Base-by-base conservation (phyloP, 345 rosid species). In the Arabidopsis arenosa region DNA sequence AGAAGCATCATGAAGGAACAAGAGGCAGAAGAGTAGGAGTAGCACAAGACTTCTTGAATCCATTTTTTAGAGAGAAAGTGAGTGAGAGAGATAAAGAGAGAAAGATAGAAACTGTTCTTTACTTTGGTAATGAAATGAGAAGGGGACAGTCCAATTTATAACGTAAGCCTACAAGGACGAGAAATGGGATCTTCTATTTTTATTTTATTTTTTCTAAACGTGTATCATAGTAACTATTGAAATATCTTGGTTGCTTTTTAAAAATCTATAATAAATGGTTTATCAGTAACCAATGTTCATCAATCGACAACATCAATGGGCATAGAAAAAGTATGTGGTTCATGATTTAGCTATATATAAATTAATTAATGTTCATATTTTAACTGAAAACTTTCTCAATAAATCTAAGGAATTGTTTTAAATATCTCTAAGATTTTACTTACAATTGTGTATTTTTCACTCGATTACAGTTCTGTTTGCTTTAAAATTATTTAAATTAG, bases 1-100 rank as follows among this genome's bases (percentile, higher is more conserved):
- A 75, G 84, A 80, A 75, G 82, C 57, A 52, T 55, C 75, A 37
- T 84, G 78, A 59, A 79, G 12, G 72, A 75, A 48, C 9, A 84
- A 55, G 72, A 71, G 71, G 78, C 84, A 71, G 55, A 87, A 48
- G 61, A 81, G 12, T 1, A 83, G 53, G 26, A 82, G 33, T 57
- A 74, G 21, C 21, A 70, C 45, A 2, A 76, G 18, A 66, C 30
- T 77, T 47, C 43, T 78, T 7, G 74, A 66, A 40, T 59, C 44
- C 81, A 78, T 72, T 5, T 28, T 59, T 9, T 21, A 8, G 36
- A 37, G 40, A 55, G 65, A 39, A 49, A 47, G 10, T 7, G 10
- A 48, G 2, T 2, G 37, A 59, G 8, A 73, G 12, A 63, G 15
- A 12, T 15, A 47, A 12, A 40, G 53, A 52, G n/a, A 39, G 2